Conservation (phyloP, 768 basidiomycete species). For the Daedalea quercina region DNA sequence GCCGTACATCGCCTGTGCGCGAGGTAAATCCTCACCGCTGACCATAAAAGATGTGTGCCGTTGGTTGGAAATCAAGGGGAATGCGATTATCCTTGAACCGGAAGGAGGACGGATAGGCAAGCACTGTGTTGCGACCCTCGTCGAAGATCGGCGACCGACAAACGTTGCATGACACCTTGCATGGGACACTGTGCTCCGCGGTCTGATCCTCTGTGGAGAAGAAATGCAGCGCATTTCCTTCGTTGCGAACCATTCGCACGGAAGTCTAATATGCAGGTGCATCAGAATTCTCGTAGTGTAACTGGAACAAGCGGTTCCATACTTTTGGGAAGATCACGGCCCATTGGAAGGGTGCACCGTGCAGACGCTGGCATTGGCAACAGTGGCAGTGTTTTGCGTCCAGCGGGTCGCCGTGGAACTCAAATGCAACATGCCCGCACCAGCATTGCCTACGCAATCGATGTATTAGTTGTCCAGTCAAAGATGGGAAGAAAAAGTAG, state of each 20-base stretch:
- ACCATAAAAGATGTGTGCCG: constrained; percentile 25
- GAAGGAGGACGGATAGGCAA: constrained; percentile 25
- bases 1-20: too few relatives aligned
- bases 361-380: constrained; percentile 24
- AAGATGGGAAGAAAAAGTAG: background rate
- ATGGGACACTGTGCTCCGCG: constrained; percentile 22
- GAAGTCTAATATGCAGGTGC: constrained; percentile 17
- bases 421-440: constrained; percentile 26
- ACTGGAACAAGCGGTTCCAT: background rate
- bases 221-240: constrained; percentile 23
- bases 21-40: constrained; percentile 17
- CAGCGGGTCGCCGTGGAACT: constrained; percentile 25
- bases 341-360: constrained; percentile 29
- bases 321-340: constrained; percentile 29
- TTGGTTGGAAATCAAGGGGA: constrained; percentile 22
- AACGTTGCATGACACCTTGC: constrained; percentile 27
- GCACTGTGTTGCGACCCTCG: constrained; percentile 26
- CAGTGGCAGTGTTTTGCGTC: constrained; percentile 30
- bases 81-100: constrained; percentile 20
- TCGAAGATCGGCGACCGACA: constrained; percentile 28
- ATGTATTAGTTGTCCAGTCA: background rate
- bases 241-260: constrained; percentile 23
- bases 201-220: constrained; percentile 21
- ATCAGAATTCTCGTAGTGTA: too few relatives aligned
- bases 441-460: constrained; percentile 20